Evolutionary conservation across 23 red algal species (phyloP).

Genomic region (Cyanidiococcus yangmingshanensis): DNA sequence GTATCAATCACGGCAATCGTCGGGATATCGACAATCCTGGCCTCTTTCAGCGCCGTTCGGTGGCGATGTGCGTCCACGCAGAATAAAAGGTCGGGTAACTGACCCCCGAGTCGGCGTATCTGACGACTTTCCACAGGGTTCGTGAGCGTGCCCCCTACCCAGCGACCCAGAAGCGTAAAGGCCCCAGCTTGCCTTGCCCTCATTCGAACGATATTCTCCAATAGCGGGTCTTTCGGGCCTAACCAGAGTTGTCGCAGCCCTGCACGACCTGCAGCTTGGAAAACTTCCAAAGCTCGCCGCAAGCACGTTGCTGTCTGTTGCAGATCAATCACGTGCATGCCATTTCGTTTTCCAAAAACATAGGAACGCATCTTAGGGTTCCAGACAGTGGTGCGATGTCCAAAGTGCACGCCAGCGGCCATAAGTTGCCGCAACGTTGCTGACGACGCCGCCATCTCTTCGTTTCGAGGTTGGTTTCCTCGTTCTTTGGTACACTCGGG

Average conservation of each 20-base stretch:
- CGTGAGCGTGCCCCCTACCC: conserved; percentile 89
- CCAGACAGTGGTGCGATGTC: conserved; percentile 66
- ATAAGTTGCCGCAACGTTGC: conserved; percentile 50
- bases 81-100: conserved; percentile 70
- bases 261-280: conserved; percentile 41
- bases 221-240: conserved; percentile 35
- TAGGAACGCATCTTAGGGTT: conserved; percentile 85
- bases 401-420: conserved; percentile 75
- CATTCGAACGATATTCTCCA: conserved; percentile 40
- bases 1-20: conserved; percentile 84
- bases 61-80: conserved; percentile 59
- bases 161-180: conserved; percentile 58
- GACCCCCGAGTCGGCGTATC: conserved; percentile 47
- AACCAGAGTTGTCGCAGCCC: conserved; percentile 60
- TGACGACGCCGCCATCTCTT: not conserved
- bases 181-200: conserved; percentile 47
- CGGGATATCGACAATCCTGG: conserved; percentile 49
- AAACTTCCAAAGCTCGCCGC: conserved; percentile 38
- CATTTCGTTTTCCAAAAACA: conserved; percentile 81
- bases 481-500: no score
- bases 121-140: conserved; percentile 67
- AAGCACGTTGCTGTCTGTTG: conserved; percentile 53
- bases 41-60: conserved; percentile 62
- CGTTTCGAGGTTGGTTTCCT: no score
- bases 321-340: conserved; percentile 84